Evolutionary conservation across 768 basidiomycete species (phyloP).

Genomic region (Trametes punicea): DNA sequence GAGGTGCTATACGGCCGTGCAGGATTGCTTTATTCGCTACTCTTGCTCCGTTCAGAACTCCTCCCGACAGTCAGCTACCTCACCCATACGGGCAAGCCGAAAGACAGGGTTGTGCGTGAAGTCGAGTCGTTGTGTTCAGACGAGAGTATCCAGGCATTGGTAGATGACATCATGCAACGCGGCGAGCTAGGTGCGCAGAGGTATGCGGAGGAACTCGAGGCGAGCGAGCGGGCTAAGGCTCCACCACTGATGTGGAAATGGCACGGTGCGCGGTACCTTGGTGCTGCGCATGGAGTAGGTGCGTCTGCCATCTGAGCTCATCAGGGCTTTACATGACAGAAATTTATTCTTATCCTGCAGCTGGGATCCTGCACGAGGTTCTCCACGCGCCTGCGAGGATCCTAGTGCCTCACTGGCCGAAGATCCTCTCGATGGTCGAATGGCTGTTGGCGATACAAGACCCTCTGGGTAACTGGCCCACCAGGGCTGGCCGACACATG

Average conservation of each 20-base stretch:
- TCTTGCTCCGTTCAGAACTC: slow-evolving; percentile 38
- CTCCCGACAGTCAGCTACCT: slow-evolving; percentile 19
- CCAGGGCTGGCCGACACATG: slow-evolving; percentile 31
- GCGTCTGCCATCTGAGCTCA: slow-evolving; percentile 21
- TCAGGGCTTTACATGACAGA: background rate
- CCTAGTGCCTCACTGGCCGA: slow-evolving; percentile 36
- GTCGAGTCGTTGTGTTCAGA: slow-evolving; percentile 34
- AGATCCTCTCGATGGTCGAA: slow-evolving; percentile 42
- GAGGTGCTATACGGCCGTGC: slow-evolving; percentile 60
- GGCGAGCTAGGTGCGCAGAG: slow-evolving; percentile 38
- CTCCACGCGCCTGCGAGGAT: slow-evolving; percentile 40
- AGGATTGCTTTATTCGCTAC: slow-evolving; percentile 51
- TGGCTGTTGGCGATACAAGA: slow-evolving; percentile 50
- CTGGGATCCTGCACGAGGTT: slow-evolving; percentile 52
- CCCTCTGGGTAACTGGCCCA: slow-evolving; percentile 50
- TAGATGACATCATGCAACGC: slow-evolving; percentile 44
- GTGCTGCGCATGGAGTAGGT: slow-evolving; percentile 61
- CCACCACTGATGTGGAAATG: slow-evolving; percentile 60
- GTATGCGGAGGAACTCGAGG: slow-evolving; percentile 32
- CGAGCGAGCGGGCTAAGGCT: slow-evolving; percentile 9
- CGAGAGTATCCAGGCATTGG: slow-evolving; percentile 33
- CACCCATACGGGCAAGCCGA: slow-evolving; percentile 4
- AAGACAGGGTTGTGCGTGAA: slow-evolving; percentile 15
- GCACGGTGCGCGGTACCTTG: slow-evolving; percentile 54
- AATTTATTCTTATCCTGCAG: slow-evolving; percentile 29